Evolutionary conservation across 1,284 basidiomycete genomes (phyloP).

Genomic region (Pseudozyma sp.): DNA sequence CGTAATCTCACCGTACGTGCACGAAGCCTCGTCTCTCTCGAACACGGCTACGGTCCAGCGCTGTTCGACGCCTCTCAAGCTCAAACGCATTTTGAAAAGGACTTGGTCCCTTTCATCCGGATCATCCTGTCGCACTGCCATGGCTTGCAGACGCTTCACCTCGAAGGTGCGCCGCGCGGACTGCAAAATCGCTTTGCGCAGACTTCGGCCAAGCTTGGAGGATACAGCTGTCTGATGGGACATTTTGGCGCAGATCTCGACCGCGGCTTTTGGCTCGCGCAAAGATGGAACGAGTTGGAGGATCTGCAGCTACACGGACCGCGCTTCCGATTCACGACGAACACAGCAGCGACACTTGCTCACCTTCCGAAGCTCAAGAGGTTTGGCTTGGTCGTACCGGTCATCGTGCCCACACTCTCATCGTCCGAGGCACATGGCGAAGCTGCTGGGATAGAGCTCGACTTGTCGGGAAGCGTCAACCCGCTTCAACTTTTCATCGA

Average conservation of each 20-base stretch:
- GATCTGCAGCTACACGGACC: conserved; percentile 42
- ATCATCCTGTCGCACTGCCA: conserved; percentile 16
- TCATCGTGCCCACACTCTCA: conserved; percentile 8
- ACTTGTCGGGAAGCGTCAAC: conserved; percentile 18
- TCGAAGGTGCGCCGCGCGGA: conserved; percentile 31
- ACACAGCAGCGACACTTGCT: conserved; percentile 7
- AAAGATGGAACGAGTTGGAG: conserved; percentile 14
- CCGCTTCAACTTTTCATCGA: conserved; percentile 34
- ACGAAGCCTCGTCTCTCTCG: neutral
- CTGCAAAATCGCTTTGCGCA: conserved; percentile 2
- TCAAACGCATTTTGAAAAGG: conserved; percentile 28
- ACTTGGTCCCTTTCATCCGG: conserved; percentile 14
- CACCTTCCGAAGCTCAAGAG: conserved; percentile 13
- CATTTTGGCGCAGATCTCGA: conserved; percentile 30
- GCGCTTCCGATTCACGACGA: conserved; percentile 15
- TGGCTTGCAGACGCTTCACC: conserved; percentile 5
- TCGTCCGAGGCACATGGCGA: neutral
- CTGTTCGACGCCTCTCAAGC: conserved; percentile 45
- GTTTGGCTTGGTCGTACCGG: conserved; percentile 28
- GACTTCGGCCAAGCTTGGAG: neutral
- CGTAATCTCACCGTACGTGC: conserved; percentile 14
- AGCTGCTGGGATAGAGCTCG: conserved; percentile 4
- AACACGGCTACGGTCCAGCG: conserved; percentile 15
- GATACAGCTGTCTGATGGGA: conserved; percentile 25
- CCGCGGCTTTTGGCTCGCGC: conserved; percentile 26